Percentiles rank a stretch among this genome's conserved stretches.
phyloP scores from a whole-genome alignment of 179 eudicot species.

The Actinidia polygama region DNA sequence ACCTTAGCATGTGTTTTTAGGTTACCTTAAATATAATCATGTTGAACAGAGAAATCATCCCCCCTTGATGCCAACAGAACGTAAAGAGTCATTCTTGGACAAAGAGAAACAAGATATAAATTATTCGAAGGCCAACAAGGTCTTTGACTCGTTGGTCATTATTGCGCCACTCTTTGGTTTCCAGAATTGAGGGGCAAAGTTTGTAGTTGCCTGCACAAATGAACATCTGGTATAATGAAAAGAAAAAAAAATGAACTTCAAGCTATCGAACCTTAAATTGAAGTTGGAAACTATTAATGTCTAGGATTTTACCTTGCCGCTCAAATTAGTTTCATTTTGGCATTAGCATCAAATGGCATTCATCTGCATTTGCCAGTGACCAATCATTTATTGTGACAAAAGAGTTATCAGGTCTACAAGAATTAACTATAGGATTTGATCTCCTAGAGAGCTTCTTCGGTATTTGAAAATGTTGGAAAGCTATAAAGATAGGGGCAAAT shows the following conservation, averaged over 20 bases:
- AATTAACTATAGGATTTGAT: too few relatives aligned
- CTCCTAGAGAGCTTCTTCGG: too few relatives aligned
- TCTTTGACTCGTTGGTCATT: slow-evolving; percentile 78
- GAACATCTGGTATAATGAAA: not conserved
- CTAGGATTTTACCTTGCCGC: slow-evolving; percentile 28
- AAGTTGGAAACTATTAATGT: not conserved
- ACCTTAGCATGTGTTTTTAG: slow-evolving; percentile 40
- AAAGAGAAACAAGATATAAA: slow-evolving; percentile 70
- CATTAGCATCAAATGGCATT: too few relatives aligned
- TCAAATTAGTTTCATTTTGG: slow-evolving; percentile 7
- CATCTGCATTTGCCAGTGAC: too few relatives aligned
- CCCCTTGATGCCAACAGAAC: slow-evolving; percentile 72
- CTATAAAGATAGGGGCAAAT: too few relatives aligned
- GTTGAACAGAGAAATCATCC: slow-evolving; percentile 66
- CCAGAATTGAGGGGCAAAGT: slow-evolving; percentile 63
- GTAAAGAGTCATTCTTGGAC: slow-evolving; percentile 77
- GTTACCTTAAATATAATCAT: slow-evolving; percentile 71
- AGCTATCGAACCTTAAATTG: not conserved
- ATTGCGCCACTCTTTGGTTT: slow-evolving; percentile 63
- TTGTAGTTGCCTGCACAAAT: slow-evolving; percentile 61
- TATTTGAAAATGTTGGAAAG: too few relatives aligned
- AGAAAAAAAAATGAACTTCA: not conserved
- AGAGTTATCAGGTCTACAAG: too few relatives aligned
- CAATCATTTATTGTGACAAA: too few relatives aligned
- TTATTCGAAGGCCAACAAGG: slow-evolving; percentile 47